Base-by-base conservation (phyloP, 2,329 filamentous ascomycete species). In the Fusarium fracticaudum region DNA sequence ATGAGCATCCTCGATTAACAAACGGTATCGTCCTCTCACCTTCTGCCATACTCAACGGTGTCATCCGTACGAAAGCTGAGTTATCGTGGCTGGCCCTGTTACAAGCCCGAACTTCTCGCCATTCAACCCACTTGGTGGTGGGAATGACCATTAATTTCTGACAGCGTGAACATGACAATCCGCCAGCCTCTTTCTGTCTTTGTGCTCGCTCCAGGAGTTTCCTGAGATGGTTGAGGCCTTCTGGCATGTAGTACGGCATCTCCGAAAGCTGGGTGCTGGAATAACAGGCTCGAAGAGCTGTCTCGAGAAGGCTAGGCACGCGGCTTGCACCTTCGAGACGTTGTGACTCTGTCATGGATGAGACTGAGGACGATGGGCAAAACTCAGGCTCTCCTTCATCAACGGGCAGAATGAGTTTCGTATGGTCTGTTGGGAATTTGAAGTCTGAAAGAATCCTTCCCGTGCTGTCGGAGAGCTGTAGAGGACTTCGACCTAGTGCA, bases 61-160 rank as follows among this genome's bases (percentile, higher is more conserved):
- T 71, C 62, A 77, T 64, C 6, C 60, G 71, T 61, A 74, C 68
- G 29, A 64, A 45, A 51, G 61, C 50, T 22, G 60, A 44, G 20
- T 47, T 57, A 20, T 68, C 60, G 13, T 70, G 43, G n/a, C 48
- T 29, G 20, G 57, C 37, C 15, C 61, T 57, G 29, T 75, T 72
- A 43, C 72, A 72, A 18, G 73, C 77, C 31, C 73, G 68, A 31
- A 84, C 62, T 65, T 87, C 84, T 79, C 87, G 89, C 88, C 90
- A 92, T 76, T 92, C 91, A 13, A 92, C 81, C 90, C 91, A 92
- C 76, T 90, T 85, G 1, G 87, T 83, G 8, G 85, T 80, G 6
- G 90, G 87, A 29, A 88, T 82, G 12, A 90, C 81, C 8, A 88
- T 85, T 14, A 79, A 77, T 35, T 85, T 84, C 31, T 80, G 74